Evolutionary conservation across 495 filamentous ascomycete genomes (phyloP), one percentile per base, ranked within the genome.

Genomic region (Podospora conica): DNA sequence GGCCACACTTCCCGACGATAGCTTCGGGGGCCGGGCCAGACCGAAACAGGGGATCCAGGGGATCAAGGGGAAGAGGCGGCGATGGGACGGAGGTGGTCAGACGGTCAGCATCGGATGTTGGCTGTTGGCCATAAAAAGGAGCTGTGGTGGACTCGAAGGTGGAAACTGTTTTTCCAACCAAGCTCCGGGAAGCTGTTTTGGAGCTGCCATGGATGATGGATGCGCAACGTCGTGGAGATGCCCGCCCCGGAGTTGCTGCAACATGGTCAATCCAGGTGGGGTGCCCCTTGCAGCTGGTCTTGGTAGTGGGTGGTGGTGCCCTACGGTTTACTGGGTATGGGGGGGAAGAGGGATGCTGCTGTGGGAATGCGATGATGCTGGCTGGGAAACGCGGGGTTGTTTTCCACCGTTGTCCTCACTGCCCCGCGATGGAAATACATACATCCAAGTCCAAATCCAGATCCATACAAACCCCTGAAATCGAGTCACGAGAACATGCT

Each of bases 81-180:
- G 23, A 40, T 24, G 65, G 20, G 23, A 25, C 66, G 71, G 68
- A 63, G 73, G 59, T 72, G 73, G 72, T 70, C 7, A 66, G 55
- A 23, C 61, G 54, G 66, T 65, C 68, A 65, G 54, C 66, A 75
- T 75, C 73, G 64, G 61, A 74, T 70, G 73, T 70, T 75, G 29
- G 10, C 40, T 31, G 40, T 48, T 48, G 40, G 40, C 40, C 18
- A 31, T 11, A 2, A n/a, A 7, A 48, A 18, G 25, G 27, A 62
- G 24, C 22, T 57, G 6, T 21, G 55, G 55, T 57, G 55, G 55
- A 40, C 33, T n/a, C 40, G 40, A 18, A 5, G 40, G 40, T 48
- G 40, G 40, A n/a, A 6, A 9, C 40, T 7, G 18, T 48, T 31
- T 57, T 57, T 57, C 9, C n/a, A n/a, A n/a, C 18, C 21, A 27